Percentiles rank a stretch among this genome's conserved stretches.
phyloP scores from a whole-genome alignment of 352 stramenopile genomes.

The Pythium angustatum region DNA sequence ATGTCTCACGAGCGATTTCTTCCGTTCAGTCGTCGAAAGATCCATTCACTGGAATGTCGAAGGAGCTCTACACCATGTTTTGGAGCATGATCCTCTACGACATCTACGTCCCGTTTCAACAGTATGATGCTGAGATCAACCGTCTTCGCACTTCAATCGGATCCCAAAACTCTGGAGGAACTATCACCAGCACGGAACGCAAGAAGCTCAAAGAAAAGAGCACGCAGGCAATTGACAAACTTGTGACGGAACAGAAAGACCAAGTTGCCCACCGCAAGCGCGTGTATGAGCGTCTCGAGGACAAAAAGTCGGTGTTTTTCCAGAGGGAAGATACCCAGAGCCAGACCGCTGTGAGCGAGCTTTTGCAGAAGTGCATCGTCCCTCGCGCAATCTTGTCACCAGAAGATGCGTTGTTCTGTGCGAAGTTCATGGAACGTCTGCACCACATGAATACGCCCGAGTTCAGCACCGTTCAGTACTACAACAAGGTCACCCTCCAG shows the following conservation, averaged over 20 bases:
- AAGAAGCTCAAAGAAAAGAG: slow-evolving; percentile 86
- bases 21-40: slow-evolving; percentile 33
- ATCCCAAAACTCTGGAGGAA: slow-evolving; percentile 33
- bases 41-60: slow-evolving; percentile 68
- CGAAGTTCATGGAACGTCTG: slow-evolving; percentile 85
- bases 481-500: slow-evolving; percentile 77
- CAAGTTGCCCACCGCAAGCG: slow-evolving; percentile 83
- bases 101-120: slow-evolving; percentile 81
- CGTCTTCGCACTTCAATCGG: slow-evolving; percentile 64
- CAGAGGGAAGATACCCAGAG: slow-evolving; percentile 35
- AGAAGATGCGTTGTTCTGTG: slow-evolving; percentile 81
- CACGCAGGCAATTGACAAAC: slow-evolving; percentile 75
- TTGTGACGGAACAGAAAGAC: slow-evolving; percentile 85
- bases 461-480: slow-evolving; percentile 83
- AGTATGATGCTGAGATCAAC: slow-evolving; percentile 85
- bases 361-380: slow-evolving; percentile 84
- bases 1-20: slow-evolving; percentile 50
- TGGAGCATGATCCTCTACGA: slow-evolving; percentile 88
- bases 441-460: slow-evolving; percentile 71
- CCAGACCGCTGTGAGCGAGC: slow-evolving; percentile 56
- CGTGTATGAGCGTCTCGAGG: slow-evolving; percentile 78
- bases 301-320: slow-evolving; percentile 74
- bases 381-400: slow-evolving; percentile 75
- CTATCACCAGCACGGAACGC: slow-evolving; percentile 52
- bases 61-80: slow-evolving; percentile 82